Evolutionary conservation across 352 stramenopile genomes (phyloP).

Genomic region (Pythium aphanidermatum): DNA sequence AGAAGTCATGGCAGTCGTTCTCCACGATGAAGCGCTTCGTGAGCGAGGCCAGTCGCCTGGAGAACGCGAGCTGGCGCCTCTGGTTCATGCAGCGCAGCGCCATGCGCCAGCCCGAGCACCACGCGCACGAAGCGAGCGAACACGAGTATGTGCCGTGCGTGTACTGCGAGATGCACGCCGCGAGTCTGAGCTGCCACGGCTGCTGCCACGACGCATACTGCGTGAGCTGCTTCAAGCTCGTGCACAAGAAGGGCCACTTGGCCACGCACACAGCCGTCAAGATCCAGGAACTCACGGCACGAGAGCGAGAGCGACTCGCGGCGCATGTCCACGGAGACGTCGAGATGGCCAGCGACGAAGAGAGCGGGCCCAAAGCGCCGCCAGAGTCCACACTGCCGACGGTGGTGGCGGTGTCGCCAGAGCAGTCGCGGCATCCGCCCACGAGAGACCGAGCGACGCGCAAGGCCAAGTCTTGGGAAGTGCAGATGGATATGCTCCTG

Average conservation of each 20-base stretch:
- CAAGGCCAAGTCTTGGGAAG: conserved; percentile 67
- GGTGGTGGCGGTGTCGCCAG: background rate
- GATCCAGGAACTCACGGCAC: conserved; percentile 22
- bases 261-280: conserved; percentile 76
- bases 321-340: conserved; percentile 13
- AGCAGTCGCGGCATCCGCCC: conserved; percentile 4
- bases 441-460: conserved; percentile 2
- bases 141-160: conserved; percentile 34
- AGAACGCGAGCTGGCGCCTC: conserved; percentile 81
- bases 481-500: conserved; percentile 82
- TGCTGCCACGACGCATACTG: conserved; percentile 85
- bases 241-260: conserved; percentile 82
- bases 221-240: conserved; percentile 83
- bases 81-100: conserved; percentile 74
- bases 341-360: conserved; percentile 13
- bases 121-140: conserved; percentile 17
- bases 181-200: conserved; percentile 71
- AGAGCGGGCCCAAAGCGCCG: background rate
- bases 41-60: conserved; percentile 64
- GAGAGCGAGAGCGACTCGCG: conserved; percentile 12
- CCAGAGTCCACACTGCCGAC: background rate
- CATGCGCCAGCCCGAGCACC: too few species aligned
- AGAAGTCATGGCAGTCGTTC: conserved; percentile 86
- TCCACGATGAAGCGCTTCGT: conserved; percentile 85
- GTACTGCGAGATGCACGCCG: conserved; percentile 71